Evolutionary conservation across 2,329 filamentous ascomycete genomes (phyloP).

Genomic region (Scopulariopsis brevicaulis): DNA sequence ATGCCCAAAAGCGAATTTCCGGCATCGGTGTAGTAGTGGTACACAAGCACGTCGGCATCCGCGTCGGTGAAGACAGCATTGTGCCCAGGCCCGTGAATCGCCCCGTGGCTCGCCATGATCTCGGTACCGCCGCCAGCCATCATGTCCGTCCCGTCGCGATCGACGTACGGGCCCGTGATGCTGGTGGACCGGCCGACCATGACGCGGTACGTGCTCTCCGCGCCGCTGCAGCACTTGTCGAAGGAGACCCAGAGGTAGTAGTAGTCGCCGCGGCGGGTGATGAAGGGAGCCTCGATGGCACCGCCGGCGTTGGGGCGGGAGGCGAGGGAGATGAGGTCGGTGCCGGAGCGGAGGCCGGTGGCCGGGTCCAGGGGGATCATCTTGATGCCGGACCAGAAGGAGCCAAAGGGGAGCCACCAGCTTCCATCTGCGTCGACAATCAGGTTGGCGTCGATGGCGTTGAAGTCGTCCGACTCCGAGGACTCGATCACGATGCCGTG

Average conservation of each 20-base stretch:
- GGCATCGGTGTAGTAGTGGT: constrained; percentile 16
- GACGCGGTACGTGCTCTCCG: constrained; percentile 17
- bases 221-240: constrained; percentile 17
- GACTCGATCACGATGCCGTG: constrained; percentile 16
- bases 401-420: constrained; percentile 20
- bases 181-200: constrained; percentile 19
- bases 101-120: constrained; percentile 15
- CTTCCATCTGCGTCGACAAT: constrained; percentile 14
- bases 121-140: constrained; percentile 17
- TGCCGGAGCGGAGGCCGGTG: constrained; percentile 14
- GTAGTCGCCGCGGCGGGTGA: constrained; percentile 14
- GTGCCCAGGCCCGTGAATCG: constrained; percentile 18
- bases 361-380: constrained; percentile 13
- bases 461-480: constrained; percentile 12
- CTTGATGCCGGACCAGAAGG: constrained; percentile 20
- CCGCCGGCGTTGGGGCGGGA: constrained; percentile 10
- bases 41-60: constrained; percentile 18
- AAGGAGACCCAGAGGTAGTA: constrained; percentile 22
- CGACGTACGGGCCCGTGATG: constrained; percentile 16
- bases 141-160: constrained; percentile 13
- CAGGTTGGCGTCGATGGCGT: constrained; percentile 18
- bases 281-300: constrained; percentile 17
- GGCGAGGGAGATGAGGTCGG: constrained; percentile 14
- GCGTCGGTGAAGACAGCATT: constrained; percentile 18
- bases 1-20: constrained; percentile 16